These are phyloP conservation scores for Orbilia ellipsospora DNA, from an alignment of 2,329 filamentous ascomycete genomes.

Conservation along the genomic window DNA sequence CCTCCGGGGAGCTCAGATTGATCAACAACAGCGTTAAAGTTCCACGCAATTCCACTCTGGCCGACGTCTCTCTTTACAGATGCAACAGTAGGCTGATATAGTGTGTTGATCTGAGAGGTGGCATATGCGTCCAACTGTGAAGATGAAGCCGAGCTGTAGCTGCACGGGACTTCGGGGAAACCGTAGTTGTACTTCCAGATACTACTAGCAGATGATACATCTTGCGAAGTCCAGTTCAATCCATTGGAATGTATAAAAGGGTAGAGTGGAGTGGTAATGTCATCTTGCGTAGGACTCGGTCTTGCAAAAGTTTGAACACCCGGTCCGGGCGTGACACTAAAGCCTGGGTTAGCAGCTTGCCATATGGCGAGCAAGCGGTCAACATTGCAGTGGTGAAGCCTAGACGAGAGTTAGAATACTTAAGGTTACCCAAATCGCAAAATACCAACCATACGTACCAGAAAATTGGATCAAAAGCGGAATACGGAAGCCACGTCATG, in stretches of 20 bases:
- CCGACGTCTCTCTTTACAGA: not conserved
- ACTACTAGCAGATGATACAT: constrained; percentile 40
- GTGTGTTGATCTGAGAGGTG: constrained; percentile 45
- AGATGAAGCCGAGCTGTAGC: constrained; percentile 4
- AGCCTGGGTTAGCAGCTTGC: constrained; percentile 57
- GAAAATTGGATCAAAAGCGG: constrained; percentile 60
- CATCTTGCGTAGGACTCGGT: constrained; percentile 27
- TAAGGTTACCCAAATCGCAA: not conserved
- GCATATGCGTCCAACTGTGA: constrained; percentile 38
- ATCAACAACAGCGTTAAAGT: constrained; percentile 55
- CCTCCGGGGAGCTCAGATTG: constrained; percentile 49
- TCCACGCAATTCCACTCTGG: constrained; percentile 39
- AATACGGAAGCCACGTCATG: constrained; percentile 58
- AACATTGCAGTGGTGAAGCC: constrained; percentile 57
- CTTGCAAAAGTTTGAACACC: constrained; percentile 53
- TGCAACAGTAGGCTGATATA: constrained; percentile 30
- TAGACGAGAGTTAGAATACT: not conserved
- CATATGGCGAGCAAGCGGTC: constrained; percentile 59
- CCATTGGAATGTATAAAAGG: constrained; percentile 55
- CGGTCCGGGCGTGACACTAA: constrained; percentile 26
- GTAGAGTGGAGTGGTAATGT: constrained; percentile 56
- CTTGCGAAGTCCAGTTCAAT: constrained; percentile 53
- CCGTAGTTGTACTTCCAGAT: constrained; percentile 56
- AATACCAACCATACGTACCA: constrained; percentile 48
- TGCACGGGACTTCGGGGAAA: constrained; percentile 57